Evolutionary conservation across 2,329 filamentous ascomycete species (phyloP), one percentile per base, ranked within the genome.

Genomic region (Colletotrichum liaoningense): DNA sequence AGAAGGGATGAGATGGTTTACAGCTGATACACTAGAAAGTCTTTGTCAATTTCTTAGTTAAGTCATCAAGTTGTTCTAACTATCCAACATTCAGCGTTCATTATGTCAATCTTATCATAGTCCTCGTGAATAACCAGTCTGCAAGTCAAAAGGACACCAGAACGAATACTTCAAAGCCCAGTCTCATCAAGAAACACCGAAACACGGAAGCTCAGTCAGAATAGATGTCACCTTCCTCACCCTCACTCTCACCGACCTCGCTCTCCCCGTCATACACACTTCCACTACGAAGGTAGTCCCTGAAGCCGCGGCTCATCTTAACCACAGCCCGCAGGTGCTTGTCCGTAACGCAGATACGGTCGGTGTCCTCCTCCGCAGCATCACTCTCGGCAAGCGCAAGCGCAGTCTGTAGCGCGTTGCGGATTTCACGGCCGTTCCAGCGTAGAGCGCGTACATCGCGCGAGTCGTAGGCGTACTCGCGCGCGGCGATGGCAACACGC

Each of bases 321-420:
- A 77, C 76, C 1, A 77, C 76, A 2, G 75, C 75, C 49, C 72
- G 75, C 57, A 78, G 60, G 14, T 79, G 77, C n/a, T 78, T 76
- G 3, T 75, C 63, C 30, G 73, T 75, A 54, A 78, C 67, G 7
- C 73, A 52, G 6, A 78, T 68, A 1, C 73, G 72, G 1, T 74
- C 76, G 16, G 70, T 60, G 2, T 64, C 65, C 28, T 76, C 76
- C 14, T 75, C 57, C 4, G 76, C 75, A 5, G 72, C 74, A 5
- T 77, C 74, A 28, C 76, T 78, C 63, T 80, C 79, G 4, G 78
- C 79, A 1, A 82, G 71, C 0, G 80, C 79, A 0, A 83, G 79
- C 1, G 80, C 81, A 0, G 78, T 81, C 67, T 82, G 80, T 42
- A 83, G 79, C n/a, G 77, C 77, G 74, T 83, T 82, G 56, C 86